These are phyloP conservation scores for Priceomyces carsonii DNA, from an alignment of 805 yeast species.

Conservation along the genomic window DNA sequence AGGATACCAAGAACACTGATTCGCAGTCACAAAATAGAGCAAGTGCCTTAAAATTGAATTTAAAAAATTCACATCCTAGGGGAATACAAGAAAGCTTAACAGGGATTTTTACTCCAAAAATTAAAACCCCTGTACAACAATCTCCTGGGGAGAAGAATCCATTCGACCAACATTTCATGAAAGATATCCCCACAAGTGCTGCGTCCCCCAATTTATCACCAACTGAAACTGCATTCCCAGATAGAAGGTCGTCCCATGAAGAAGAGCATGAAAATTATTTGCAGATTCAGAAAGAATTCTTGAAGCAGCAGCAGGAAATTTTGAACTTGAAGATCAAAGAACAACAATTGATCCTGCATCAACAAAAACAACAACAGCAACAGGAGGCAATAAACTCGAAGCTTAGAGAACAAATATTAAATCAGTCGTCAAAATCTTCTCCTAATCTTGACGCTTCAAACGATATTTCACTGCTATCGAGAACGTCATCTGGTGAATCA, in stretches of 20 bases:
- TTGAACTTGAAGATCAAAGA: conserved; percentile 18
- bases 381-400: conserved; percentile 2
- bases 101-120: conserved; percentile 40
- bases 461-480: conserved; percentile 6
- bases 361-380: conserved; percentile 2
- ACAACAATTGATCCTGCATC: conserved; percentile 5
- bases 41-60: conserved; percentile 6
- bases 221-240: conserved; percentile 5
- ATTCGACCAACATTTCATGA: conserved; percentile 31
- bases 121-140: conserved; percentile 30
- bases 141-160: conserved; percentile 31
- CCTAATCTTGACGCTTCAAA: conserved; percentile 7
- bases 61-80: conserved; percentile 4
- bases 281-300: conserved; percentile 36
- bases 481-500: conserved; percentile 13
- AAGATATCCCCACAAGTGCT: conserved; percentile 7
- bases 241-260: conserved; percentile 13
- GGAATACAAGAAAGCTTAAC: conserved; percentile 17
- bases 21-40: background rate
- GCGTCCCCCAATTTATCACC: conserved; percentile 14
- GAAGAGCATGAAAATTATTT: conserved; percentile 37
- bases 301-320: conserved; percentile 37
- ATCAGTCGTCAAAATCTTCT: conserved; percentile 4
- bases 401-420: conserved; percentile 4
- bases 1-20: conserved; percentile 1